phyloP scores from a whole-genome alignment of 129 eudicot genomes.

The Chrysanthemum seticuspe region DNA sequence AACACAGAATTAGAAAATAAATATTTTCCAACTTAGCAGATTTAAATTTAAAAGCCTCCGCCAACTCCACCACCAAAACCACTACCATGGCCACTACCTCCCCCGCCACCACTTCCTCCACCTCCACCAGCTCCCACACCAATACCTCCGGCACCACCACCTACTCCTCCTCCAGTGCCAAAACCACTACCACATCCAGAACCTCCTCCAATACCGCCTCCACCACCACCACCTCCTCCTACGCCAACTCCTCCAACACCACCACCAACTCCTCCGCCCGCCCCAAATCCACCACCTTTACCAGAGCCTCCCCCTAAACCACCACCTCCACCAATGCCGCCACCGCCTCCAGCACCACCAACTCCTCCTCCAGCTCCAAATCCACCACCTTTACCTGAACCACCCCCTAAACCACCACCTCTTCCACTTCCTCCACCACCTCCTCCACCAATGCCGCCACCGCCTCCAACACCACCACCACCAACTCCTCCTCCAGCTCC shows the following conservation, averaged over 20 bases:
- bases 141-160: constrained; percentile 27
- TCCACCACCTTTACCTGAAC: constrained; percentile 54
- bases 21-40: no score
- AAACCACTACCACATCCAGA: constrained; percentile 41
- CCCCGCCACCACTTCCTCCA: constrained; percentile 22
- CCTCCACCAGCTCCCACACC: constrained; percentile 25
- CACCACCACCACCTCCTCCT: constrained; percentile 42
- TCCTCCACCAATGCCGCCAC: constrained; percentile 19
- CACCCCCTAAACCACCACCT: constrained; percentile 54
- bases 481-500: constrained; percentile 30
- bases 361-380: constrained; percentile 52
- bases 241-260: constrained; percentile 42
- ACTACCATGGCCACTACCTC: constrained; percentile 21
- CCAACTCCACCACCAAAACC: constrained; percentile 11
- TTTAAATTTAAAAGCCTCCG: no score
- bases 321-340: constrained; percentile 45
- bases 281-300: constrained; percentile 35
- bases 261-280: constrained; percentile 43
- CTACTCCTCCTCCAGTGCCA: constrained; percentile 43
- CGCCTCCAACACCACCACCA: no score
- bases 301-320: constrained; percentile 45
- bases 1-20: no score
- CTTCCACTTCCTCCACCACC: constrained; percentile 43
- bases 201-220: constrained; percentile 39
- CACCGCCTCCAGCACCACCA: constrained; percentile 43